Base-by-base conservation (phyloP, 2,329 filamentous ascomycete genomes). In the Aspergillus tamarii region DNA sequence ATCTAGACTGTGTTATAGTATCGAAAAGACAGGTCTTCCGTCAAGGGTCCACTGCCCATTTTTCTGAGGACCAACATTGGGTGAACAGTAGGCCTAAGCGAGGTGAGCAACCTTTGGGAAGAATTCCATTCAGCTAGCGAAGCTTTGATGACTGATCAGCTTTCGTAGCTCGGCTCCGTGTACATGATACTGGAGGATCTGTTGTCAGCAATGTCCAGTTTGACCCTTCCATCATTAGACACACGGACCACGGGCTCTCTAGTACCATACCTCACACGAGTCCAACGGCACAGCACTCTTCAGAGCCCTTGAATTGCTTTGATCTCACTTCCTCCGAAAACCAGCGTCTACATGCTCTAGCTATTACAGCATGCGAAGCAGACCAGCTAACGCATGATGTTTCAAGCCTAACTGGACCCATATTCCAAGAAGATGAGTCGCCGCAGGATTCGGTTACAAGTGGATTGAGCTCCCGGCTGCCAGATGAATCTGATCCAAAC, bases 1-100 rank as follows among this genome's bases (percentile, higher is more conserved):
- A 58, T 5, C 62, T 67, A 26, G 46, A 61, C 4, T 70, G 68
- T 23, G 60, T 39, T 28, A 57, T 62, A 10, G 66, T 62, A 0
- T 64, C 58, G 28, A 60, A 61, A 21, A 68, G 64, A 34, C 52
- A 64, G 1, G 50, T 68, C 1, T 70, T 70, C 23, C 66, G 68
- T 9, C 64, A 68, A 52, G 67, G 67, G 2, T 69, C 68, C 3
- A 68, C 62, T 1, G 67, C 67, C 7, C 61, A 62, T 7, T 58
- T 70, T 41, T 55, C 59, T 2, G 48, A 61, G 21, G 57, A 65
- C 14, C 70, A 72, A 43, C 58, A 62, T 16, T 72, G 70, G 70
- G 69, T 72, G n/a, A 70, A 67, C 53, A 72, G 70, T 46, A 60
- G 59, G 56, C 67, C 67, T 7, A 67, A 45, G 21, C 62, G 58